Evolutionary conservation across 306 rosid genomes (phyloP), one percentile per base, ranked within the genome.

Genomic region (Medicago arabica): DNA sequence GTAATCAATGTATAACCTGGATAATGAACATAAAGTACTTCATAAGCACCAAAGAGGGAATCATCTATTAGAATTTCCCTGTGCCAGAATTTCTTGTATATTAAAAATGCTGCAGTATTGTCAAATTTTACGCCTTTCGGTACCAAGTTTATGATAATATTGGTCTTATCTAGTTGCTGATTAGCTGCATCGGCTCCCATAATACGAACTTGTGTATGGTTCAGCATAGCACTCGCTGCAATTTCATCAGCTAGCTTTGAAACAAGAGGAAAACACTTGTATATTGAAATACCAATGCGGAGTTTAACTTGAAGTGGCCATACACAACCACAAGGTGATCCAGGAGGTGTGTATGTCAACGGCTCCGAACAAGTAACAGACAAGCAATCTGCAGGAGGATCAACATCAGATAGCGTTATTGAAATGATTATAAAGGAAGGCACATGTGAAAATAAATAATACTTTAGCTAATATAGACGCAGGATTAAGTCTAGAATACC

Each of bases 301-400:
- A 95, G 84, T 81, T 90, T 85, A 72, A 95, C 96, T 88, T 95
- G 92, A 83, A 95, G 86, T 7, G 99, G 99, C 86, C 82, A 65
- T 66, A 95, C 97, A 76, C 99, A 95, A 57, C 93, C 93, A 72
- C 99, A 95, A 41, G 89, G 88, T 34, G 88, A 84, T 58, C 97
- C 97, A 1, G 97, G 89, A 59, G 93, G 92, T 6, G 93, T 89
- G 78, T 88, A 83, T 28, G 99, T 92, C 73, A 92, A 80, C 43
- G 99, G 97, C 36, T 90, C 99, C 28, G 96, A 81, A 86, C 99
- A 95, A 72, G 90, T 82, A 64, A 88, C 53, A 0, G 81, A 41
- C 14, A 81, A 69, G 80, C 99, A 95, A 80, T 95, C 99, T 95
- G 82, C 89, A 87, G 15, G 23, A 80, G 49, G 72, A 64, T 61